Evolutionary conservation across 371 early-diverging fungal genomes (phyloP).

Genomic region (Blakeslea trispora): DNA sequence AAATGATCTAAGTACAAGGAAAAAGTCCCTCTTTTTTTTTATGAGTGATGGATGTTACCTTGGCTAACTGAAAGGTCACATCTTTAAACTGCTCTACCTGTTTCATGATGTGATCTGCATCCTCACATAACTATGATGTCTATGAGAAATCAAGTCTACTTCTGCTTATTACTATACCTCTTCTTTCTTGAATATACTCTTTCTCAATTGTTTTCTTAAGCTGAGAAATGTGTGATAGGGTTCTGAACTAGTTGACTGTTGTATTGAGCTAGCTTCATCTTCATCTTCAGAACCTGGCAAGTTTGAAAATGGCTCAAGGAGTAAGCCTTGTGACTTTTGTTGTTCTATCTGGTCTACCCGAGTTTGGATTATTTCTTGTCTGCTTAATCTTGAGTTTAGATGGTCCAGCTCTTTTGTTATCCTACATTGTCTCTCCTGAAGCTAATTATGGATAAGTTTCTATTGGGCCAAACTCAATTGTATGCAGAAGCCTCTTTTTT

Average conservation of each 20-base stretch:
- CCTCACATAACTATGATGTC: slow-evolving; percentile 35
- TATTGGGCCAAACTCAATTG: slow-evolving; percentile 14
- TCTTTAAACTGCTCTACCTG: slow-evolving; percentile 45
- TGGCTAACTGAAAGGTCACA: slow-evolving; percentile 46
- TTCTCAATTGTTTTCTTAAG: slow-evolving; percentile 38
- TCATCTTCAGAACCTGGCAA: slow-evolving; percentile 5
- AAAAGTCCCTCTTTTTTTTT: background rate
- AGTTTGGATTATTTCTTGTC: background rate
- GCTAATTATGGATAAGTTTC: background rate
- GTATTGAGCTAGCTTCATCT: slow-evolving; percentile 7
- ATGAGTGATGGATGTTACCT: no score
- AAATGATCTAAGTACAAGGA: no score
- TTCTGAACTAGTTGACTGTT: background rate
- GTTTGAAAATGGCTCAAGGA: background rate
- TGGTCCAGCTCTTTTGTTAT: background rate
- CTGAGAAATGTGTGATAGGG: slow-evolving; percentile 23
- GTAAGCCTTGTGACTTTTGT: slow-evolving; percentile 5
- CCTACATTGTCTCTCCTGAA: slow-evolving; percentile 4
- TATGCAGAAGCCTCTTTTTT: no score
- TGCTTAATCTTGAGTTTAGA: background rate
- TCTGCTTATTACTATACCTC: no score
- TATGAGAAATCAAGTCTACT: no score
- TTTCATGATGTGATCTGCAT: slow-evolving; percentile 41
- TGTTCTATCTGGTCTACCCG: slow-evolving; percentile 3
- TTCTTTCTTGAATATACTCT: slow-evolving; percentile 42